Conservation (phyloP, 345 rosid species). For the Fremontodendron californicum region DNA sequence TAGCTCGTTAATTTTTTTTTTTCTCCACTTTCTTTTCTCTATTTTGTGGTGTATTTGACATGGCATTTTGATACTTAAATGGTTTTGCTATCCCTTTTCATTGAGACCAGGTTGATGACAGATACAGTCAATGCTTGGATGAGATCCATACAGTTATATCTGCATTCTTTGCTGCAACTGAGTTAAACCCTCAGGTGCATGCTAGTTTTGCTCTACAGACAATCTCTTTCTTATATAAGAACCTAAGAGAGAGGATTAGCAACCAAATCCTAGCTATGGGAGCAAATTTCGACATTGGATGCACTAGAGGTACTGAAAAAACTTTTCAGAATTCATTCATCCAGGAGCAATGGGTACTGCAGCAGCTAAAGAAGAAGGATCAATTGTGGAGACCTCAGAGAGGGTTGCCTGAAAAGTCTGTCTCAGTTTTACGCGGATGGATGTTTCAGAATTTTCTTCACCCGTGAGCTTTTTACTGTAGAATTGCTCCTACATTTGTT, state of each 20-base stretch:
- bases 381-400: constrained; percentile 93
- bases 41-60: not conserved
- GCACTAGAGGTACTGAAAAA: constrained; percentile 37
- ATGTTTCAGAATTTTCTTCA: constrained; percentile 99
- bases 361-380: constrained; percentile 72
- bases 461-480: constrained; percentile 50
- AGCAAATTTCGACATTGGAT: constrained; percentile 27
- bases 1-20: too few species aligned
- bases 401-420: constrained; percentile 90
- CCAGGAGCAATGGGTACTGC: constrained; percentile 73
- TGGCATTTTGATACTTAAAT: not conserved
- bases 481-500: not conserved
- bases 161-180: constrained; percentile 92
- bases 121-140: constrained; percentile 73
- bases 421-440: constrained; percentile 84
- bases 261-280: constrained; percentile 73
- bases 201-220: constrained; percentile 76
- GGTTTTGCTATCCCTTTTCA: not conserved
- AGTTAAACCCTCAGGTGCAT: constrained; percentile 77
- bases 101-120: constrained; percentile 69
- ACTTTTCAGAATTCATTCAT: constrained; percentile 42
- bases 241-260: constrained; percentile 82
- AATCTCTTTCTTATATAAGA: constrained; percentile 60
- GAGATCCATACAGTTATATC: constrained; percentile 91
- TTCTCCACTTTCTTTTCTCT: not conserved